Conservation (phyloP, 345 rosid genomes). For the Bruguiera gymnorhiza region DNA sequence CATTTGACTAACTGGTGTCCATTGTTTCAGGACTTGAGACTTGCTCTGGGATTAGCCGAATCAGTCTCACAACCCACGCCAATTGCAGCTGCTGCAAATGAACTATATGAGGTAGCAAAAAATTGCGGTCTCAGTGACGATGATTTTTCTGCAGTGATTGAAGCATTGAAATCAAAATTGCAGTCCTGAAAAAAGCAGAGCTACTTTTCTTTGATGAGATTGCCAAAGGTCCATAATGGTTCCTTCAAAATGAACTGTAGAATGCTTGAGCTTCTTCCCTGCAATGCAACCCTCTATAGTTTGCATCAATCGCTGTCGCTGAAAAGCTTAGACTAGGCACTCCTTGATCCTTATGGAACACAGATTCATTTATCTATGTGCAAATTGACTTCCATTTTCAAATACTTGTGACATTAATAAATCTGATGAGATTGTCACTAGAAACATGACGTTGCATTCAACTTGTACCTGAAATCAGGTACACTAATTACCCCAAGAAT, state of each 20-base stretch:
- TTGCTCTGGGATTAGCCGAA: conserved; percentile 86
- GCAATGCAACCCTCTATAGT: background rate
- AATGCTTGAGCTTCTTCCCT: too few species aligned
- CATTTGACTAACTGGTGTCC: background rate
- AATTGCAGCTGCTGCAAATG: conserved; percentile 85
- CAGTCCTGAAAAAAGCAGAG: conserved; percentile 11
- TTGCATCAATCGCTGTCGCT: background rate
- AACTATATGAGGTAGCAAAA: conserved; percentile 81
- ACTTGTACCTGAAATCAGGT: too few species aligned
- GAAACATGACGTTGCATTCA: too few species aligned
- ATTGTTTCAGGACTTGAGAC: conserved; percentile 70
- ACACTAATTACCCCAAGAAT: too few species aligned
- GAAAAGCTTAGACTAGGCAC: background rate
- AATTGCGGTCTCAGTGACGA: conserved; percentile 71
- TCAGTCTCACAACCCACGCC: conserved; percentile 86
- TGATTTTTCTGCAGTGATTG: conserved; percentile 92
- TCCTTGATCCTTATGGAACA: background rate
- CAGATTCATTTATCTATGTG: background rate
- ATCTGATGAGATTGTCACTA: too few species aligned
- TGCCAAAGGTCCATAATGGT: background rate
- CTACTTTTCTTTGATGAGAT: background rate
- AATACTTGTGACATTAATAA: too few species aligned
- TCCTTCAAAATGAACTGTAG: background rate
- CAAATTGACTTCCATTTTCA: too few species aligned
- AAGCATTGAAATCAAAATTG: conserved; percentile 63